Conservation (phyloP, 202 grass and related monocot species). For the Sporobolus alterniflorus region DNA sequence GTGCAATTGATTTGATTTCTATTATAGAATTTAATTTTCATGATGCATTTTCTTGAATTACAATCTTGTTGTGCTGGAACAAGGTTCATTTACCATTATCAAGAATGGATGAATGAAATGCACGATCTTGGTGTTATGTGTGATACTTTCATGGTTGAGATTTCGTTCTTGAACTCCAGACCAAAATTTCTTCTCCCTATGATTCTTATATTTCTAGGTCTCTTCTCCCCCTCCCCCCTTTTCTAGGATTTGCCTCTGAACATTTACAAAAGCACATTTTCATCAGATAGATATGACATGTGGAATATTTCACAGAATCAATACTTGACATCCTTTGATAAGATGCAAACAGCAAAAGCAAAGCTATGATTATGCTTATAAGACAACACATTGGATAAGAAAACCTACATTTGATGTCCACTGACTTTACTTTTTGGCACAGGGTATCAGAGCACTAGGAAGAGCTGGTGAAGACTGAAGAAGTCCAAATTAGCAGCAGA, state of each 20-base stretch:
- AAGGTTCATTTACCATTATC: neutral
- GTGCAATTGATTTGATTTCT: slow-evolving; percentile 24
- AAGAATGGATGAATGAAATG: neutral
- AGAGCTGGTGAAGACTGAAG: neutral
- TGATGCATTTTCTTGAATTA: neutral
- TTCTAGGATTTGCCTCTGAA: neutral
- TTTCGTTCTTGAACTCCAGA: neutral
- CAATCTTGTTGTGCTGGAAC: neutral
- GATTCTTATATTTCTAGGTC: neutral
- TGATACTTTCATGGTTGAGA: neutral
- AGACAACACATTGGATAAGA: neutral
- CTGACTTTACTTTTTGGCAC: neutral
- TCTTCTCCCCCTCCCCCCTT: neutral
- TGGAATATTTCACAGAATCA: neutral
- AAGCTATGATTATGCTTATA: neutral
- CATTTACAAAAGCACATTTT: neutral
- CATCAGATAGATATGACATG: neutral
- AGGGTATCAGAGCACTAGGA: neutral
- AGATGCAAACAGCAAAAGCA: neutral
- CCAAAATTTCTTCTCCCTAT: neutral
- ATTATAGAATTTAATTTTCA: neutral
- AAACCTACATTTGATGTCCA: slow-evolving; percentile 12
- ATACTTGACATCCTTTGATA: neutral
- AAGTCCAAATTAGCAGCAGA: slow-evolving; percentile 22
- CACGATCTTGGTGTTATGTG: neutral